Evolutionary conservation across 495 filamentous ascomycete species (phyloP).

Genomic region (Tricharina praecox): DNA sequence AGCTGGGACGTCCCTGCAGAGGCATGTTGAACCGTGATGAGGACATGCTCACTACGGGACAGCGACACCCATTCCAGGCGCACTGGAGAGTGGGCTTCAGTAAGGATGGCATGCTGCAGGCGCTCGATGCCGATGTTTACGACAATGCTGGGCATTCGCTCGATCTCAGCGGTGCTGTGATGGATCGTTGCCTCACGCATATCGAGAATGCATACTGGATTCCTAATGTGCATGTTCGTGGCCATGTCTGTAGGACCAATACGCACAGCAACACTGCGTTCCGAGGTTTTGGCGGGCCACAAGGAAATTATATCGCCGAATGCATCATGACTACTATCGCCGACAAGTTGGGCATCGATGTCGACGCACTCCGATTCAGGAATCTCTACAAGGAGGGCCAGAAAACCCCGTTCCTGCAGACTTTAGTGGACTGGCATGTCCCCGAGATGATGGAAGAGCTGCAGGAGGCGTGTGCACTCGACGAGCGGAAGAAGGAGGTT

Average conservation of each 20-base stretch:
- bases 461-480: conserved; percentile 26
- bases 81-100: conserved; percentile 32
- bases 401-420: conserved; percentile 29
- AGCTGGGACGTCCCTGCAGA: conserved; percentile 28
- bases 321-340: conserved; percentile 30
- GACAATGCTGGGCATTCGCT: conserved; percentile 30
- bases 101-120: conserved; percentile 29
- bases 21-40: conserved; percentile 32
- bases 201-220: conserved; percentile 30
- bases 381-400: conserved; percentile 30
- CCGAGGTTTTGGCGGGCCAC: conserved; percentile 31
- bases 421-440: conserved; percentile 31
- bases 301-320: conserved; percentile 31
- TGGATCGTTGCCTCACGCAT: conserved; percentile 30
- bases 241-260: conserved; percentile 31
- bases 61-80: conserved; percentile 30
- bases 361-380: conserved; percentile 29
- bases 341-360: conserved; percentile 27
- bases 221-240: conserved; percentile 29
- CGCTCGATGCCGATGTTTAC: conserved; percentile 30
- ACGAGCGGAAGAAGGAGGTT: conserved; percentile 24
- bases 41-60: conserved; percentile 30
- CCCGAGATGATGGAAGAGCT: conserved; percentile 28
- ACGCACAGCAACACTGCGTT: conserved; percentile 33
- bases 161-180: conserved; percentile 31